Evolutionary conservation across 495 filamentous ascomycete species (phyloP), one percentile per base, ranked within the genome.

Genomic region (Penicillium soppii): DNA sequence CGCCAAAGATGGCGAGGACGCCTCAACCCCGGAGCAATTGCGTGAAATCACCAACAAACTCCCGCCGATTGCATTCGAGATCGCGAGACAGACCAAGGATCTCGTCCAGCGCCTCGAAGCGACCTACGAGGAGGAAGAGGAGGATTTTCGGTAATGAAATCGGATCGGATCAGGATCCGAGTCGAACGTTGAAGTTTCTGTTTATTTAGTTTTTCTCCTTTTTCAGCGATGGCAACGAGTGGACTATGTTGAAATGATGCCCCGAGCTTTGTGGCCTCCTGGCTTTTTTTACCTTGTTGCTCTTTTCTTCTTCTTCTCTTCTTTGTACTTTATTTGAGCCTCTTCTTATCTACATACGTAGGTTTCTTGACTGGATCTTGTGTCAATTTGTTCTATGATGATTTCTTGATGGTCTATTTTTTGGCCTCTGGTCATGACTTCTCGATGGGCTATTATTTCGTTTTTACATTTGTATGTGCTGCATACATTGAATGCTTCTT

Each of bases 41-140:
- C 82, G 80, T 38, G 82, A 79, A 59, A 85, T 84, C 71, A 86
- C 80, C 40, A 84, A 84, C 62, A 85, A 78, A 39, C 72, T 91
- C 37, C 88, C 91, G 15, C 90, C 90, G 7, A 82, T 95, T 54
- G 90, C 90, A 15, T 95, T 95, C 67, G 88, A 91, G 71, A 86
- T 94, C 61, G 91, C 89, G 2, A 77, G 88, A 33, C 85, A 89
- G 67, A 91, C 87, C 50, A 95, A 91, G 62, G 87, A 90, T 61
- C 72, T 91, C 43, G 83, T 76, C n/a, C 67, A 73, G 29, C 68
- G 67, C 25, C 59, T 79, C 22, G 70, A 74, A 40, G 55, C 64
- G 8, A 61, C 64, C 32, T 51, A 61, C 69, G 7, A 59, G 29
- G 67, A 66, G 9, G 74, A 72, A 16, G 69, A 69, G 12, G 74